phyloP scores from a whole-genome alignment of 1,284 basidiomycete species.

The Cutaneotrichosporon cavernicola region DNA sequence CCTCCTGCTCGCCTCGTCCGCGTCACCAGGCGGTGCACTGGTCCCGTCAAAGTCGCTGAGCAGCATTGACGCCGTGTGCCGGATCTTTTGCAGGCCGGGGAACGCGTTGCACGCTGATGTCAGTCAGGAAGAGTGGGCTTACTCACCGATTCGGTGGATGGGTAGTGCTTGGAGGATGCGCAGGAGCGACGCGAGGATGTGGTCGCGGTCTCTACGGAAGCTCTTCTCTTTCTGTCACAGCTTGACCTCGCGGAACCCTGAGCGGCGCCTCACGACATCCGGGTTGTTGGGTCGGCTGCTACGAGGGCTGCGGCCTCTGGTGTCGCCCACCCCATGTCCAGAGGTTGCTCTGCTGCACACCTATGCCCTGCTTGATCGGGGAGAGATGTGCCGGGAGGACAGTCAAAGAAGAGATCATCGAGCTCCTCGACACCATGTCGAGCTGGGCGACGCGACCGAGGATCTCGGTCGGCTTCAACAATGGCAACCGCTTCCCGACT shows the following conservation, averaged over 20 bases:
- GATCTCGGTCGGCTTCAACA: not conserved
- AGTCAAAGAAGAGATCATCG: constrained; percentile 7
- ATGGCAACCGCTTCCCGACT: too few relatives aligned
- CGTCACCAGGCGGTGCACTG: not conserved
- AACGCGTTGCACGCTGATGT: constrained; percentile 68
- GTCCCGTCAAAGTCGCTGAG: constrained; percentile 58
- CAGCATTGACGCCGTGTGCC: constrained; percentile 80
- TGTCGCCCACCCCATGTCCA: constrained; percentile 9
- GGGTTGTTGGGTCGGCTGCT: not conserved
- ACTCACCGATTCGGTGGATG: constrained; percentile 3
- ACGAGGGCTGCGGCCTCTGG: not conserved
- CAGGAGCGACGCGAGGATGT: not conserved
- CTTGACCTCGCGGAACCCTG: not conserved
- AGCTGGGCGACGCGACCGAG: constrained; percentile 1
- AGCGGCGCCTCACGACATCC: not conserved
- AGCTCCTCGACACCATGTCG: constrained; percentile 13
- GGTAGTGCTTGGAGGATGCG: constrained; percentile 8
- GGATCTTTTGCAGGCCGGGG: constrained; percentile 71
- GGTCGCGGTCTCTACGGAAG: not conserved
- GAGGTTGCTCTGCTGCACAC: constrained; percentile 10
- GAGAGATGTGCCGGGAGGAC: not conserved
- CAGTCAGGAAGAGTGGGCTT: not conserved
- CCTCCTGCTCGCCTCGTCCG: not conserved
- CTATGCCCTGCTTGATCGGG: constrained; percentile 6
- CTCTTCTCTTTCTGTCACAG: constrained; percentile 3